phyloP scores from a whole-genome alignment of 495 filamentous ascomycete species.

The Achaetomiella virescens region DNA sequence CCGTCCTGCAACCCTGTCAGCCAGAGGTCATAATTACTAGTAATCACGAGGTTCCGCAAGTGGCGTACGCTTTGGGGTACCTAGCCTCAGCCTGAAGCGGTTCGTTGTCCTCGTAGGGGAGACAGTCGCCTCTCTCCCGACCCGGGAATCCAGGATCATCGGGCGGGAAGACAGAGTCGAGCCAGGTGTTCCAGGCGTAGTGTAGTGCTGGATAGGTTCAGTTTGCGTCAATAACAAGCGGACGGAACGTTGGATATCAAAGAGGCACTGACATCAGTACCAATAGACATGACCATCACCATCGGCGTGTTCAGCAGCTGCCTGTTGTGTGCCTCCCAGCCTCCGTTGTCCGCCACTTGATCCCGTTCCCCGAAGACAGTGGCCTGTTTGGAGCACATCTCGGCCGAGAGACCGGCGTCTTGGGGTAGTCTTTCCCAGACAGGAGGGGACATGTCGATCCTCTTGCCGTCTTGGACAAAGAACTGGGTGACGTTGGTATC shows the following conservation, averaged over 20 bases:
- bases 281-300: constrained; percentile 66
- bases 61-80: constrained; percentile 26
- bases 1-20: constrained; percentile 21
- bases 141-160: constrained; percentile 20
- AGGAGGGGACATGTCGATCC: constrained; percentile 49
- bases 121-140: constrained; percentile 1
- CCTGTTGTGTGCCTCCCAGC: constrained; percentile 47
- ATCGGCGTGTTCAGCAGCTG: constrained; percentile 48
- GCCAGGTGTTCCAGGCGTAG: constrained; percentile 46
- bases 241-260: constrained; percentile 58
- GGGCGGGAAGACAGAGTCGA: constrained; percentile 66
- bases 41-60: constrained; percentile 19
- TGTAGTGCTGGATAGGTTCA: neutral
- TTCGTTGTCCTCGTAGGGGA: constrained; percentile 40
- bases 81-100: neutral
- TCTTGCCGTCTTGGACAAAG: constrained; percentile 60
- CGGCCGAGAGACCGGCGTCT: constrained; percentile 31
- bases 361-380: constrained; percentile 43
- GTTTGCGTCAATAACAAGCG: neutral
- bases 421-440: constrained; percentile 33
- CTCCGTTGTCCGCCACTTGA: constrained; percentile 51
- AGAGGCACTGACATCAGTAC: constrained; percentile 48
- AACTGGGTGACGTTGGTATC: constrained; percentile 53
- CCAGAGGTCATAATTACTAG: constrained; percentile 21
- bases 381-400: constrained; percentile 12